Base-by-base conservation (phyloP, 345 rosid genomes). In the Ceriops tagal region DNA sequence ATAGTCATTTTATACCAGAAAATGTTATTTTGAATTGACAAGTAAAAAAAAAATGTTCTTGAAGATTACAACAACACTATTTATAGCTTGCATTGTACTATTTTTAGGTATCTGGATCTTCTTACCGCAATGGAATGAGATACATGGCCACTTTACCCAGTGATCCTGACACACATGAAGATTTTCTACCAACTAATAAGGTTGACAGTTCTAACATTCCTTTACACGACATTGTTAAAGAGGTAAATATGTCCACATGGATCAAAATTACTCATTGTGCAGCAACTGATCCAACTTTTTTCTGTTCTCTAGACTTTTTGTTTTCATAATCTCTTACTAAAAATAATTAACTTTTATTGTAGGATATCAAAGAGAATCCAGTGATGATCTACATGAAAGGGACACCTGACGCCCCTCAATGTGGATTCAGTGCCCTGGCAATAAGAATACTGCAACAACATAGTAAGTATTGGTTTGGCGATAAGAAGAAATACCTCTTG, bases 341-440 rank as follows among this genome's bases (percentile, higher is more conserved):
- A 66, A 4, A 3, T 69, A 32, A 35, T 73, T 77, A 28, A 35
- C 27, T 76, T 64, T 67, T 77, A 71, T 21, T 74, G 34, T 73
- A 95, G 98, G 99, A 95, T 87, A 93, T 95, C 61, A 88, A 79
- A 79, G 89, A 85, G n/a, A 86, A 95, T 47, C 98, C 97, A 22
- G 91, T 92, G 62, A 89, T 95, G 93, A 77, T 95, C 35, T 95
- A 88, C 83, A 95, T 92, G 97, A 92, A 95, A 83, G 99, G 98
- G 67, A 85, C 87, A 47, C 98, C 98, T 58, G 98, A 92, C 58
- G 60, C 76, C 79, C 99, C 96, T 77, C 98, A 87, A 73, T 95
- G 97, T 79, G 98, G 98, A 63, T 95, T 92, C 81, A 95, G 99
- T 78, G 84, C 98, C 2, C 79, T 90, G 56, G 99, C 99, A n/a